Evolutionary conservation across 768 basidiomycete species (phyloP), one percentile per base, ranked within the genome.

Genomic region (Leccinum ochraceum): DNA sequence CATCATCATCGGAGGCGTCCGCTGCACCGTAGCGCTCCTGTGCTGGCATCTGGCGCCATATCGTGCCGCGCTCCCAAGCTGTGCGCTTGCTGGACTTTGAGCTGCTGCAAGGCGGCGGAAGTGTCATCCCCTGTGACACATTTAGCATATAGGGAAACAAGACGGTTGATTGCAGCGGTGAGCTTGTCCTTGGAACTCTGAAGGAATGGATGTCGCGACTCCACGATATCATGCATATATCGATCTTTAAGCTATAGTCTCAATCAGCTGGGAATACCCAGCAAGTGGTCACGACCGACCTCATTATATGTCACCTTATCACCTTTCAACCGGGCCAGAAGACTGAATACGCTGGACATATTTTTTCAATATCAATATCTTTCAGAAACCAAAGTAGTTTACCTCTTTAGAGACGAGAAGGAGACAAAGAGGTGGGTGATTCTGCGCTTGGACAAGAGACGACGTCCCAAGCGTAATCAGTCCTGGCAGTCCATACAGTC

Each of bases 11-110:
- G 58, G 75, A 59, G 63, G 77, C 57, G 49, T 76, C 72, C 24
- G 63, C 20, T 26, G 59, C 54, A 16, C 92, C 90, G 5, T 86
- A 81, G 28, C 92, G 83, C 66, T 92, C 90, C 44, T 86, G 83
- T 3, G 86, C 88, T 60, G 96, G 90, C 94, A 97, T 95, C 74
- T 94, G 90, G 34, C 94, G 82, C 97, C 97, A 99, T 13, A 98
- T 89, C 1, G 97, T 99, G 69, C 98, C 95, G 34, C 97, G 85
- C 69, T 98, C 96, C 87, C 95, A 97, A 4, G 96, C 95, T 62
- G 4, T 26, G 58, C 51, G 17, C 92, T 59, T 95, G 88, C 71
- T 95, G 87, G 14, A 94, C 80, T 62, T 87, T 86, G 50, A 99
- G 84, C 71, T 96, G 92, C 64, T 91, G 87, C 48, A 85, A 82